Base-by-base conservation (phyloP, 768 basidiomycete genomes). In the Saitozyma sp. region DNA sequence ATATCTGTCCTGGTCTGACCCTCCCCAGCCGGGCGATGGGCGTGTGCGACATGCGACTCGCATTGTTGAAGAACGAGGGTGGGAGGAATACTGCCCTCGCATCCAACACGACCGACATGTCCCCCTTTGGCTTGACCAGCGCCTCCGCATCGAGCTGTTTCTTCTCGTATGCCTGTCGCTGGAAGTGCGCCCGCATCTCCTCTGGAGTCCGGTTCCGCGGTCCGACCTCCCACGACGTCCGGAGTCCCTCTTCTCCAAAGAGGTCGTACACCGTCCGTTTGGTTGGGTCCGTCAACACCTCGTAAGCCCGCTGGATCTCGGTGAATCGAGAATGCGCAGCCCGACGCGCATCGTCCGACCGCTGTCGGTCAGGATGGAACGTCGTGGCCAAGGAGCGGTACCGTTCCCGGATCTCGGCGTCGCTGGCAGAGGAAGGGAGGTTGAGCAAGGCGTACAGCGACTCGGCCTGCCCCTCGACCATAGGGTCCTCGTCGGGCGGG, bases 341-440 rank as follows among this genome's bases (percentile, higher is more conserved):
- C 54, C 80, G 83, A 71, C 85, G 86, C 62, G 83, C 79, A 16
- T 76, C 76, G 56, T 85, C 84, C 71, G 86, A 85, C 19, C 82
- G 83, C 62, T 92, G 89, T 73, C 88, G 88, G 83, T 95, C 91
- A 0, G 91, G 91, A 69, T 95, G 91, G 66, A 89, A 91, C 17
- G 88, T 80, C 38, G 92, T 83, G 5, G 91, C 91, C 37, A 92
- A 78, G 6, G 85, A 75, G 48, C 85, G 82, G 76, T 91, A 89
- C 42, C 87, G 83, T 59, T 91, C 89, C 54, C 89, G 83, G 62
- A 92, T 87, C 70, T 91, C 89, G 53, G 81, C 80, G 61, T 85
- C 83, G 1, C 86, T 85, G 0, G 89, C 89, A 6, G 84, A 82
- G 54, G 78, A 83, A 14, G 86, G 83, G 53, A 92, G 77, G 73